These are phyloP conservation scores for Saturnispora halmiae DNA, from an alignment of 805 yeast species.

Conservation along the genomic window DNA sequence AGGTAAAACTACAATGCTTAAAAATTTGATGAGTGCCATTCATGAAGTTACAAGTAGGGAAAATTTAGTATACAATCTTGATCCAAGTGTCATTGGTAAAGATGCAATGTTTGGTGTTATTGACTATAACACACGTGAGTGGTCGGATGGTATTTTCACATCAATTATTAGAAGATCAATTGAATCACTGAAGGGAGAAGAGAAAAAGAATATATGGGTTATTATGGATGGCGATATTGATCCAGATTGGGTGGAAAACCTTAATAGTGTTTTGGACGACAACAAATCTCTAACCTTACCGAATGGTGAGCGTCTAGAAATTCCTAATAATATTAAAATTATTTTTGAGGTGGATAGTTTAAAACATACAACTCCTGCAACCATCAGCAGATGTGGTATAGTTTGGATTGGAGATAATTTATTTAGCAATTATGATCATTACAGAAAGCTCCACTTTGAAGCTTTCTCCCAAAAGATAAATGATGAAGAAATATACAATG, in stretches of 20 bases:
- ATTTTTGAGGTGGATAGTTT: constrained; percentile 71
- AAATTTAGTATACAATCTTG: constrained; percentile 40
- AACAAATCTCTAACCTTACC: constrained; percentile 75
- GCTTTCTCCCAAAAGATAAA: constrained; percentile 11
- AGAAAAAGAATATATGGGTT: constrained; percentile 54
- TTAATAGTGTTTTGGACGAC: constrained; percentile 88
- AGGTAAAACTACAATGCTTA: constrained; percentile 60
- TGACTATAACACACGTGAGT: constrained; percentile 74
- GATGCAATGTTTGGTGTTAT: constrained; percentile 58
- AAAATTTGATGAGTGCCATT: constrained; percentile 38
- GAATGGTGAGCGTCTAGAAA: constrained; percentile 71
- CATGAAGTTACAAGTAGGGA: constrained; percentile 27
- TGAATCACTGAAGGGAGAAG: constrained; percentile 52
- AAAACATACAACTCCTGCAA: constrained; percentile 74
- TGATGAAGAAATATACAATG: constrained; percentile 13
- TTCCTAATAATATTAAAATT: constrained; percentile 56
- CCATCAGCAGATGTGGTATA: constrained; percentile 88
- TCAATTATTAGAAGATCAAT: constrained; percentile 49
- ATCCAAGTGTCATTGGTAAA: constrained; percentile 69
- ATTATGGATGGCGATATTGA: constrained; percentile 90
- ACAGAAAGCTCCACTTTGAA: constrained; percentile 11
- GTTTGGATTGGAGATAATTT: constrained; percentile 49
- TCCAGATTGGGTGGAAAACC: constrained; percentile 86
- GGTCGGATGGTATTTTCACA: constrained; percentile 86
- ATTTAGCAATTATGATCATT: constrained; percentile 10